phyloP scores from a whole-genome alignment of 192 early-diverging fungal species.

The Dissophora globulifera region DNA sequence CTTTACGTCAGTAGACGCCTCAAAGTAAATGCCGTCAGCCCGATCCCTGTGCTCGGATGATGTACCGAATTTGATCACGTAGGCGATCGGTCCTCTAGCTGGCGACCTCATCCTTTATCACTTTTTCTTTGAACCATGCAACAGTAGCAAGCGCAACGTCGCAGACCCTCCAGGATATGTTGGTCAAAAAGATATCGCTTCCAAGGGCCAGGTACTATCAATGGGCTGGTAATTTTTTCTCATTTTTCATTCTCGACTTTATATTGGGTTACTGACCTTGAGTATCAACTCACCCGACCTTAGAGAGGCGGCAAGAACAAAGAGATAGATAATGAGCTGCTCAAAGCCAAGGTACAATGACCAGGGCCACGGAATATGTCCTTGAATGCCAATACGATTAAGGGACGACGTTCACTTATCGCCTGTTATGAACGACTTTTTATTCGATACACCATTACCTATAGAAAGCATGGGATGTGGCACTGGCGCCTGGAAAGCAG shows the following conservation, averaged over 20 bases:
- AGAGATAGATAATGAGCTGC: conserved; percentile 32
- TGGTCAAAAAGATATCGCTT: conserved; percentile 31
- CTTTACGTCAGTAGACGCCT: conserved; percentile 32
- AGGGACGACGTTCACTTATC: no score
- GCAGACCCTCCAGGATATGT: conserved; percentile 51
- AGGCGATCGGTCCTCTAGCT: no score
- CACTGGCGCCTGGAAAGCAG: conserved; percentile 87
- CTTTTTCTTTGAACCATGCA: no score
- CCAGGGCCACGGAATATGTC: background rate
- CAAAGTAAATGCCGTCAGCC: conserved; percentile 37
- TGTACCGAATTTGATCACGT: no score
- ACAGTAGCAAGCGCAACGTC: conserved; percentile 6
- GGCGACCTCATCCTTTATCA: no score
- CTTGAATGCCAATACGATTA: no score
- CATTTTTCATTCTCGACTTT: no score
- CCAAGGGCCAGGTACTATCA: conserved; percentile 22
- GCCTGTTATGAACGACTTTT: background rate
- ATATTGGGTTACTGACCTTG: no score
- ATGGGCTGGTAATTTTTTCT: no score
- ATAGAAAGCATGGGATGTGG: conserved; percentile 98
- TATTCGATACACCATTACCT: background rate
- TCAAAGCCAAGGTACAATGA: conserved; percentile 47
- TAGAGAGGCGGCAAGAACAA: conserved; percentile 13
- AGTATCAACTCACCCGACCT: background rate
- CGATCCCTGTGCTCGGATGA: no score